These are phyloP conservation scores for Hamigera avellanea DNA, from an alignment of 495 filamentous ascomycete genomes.

Conservation along the genomic window DNA sequence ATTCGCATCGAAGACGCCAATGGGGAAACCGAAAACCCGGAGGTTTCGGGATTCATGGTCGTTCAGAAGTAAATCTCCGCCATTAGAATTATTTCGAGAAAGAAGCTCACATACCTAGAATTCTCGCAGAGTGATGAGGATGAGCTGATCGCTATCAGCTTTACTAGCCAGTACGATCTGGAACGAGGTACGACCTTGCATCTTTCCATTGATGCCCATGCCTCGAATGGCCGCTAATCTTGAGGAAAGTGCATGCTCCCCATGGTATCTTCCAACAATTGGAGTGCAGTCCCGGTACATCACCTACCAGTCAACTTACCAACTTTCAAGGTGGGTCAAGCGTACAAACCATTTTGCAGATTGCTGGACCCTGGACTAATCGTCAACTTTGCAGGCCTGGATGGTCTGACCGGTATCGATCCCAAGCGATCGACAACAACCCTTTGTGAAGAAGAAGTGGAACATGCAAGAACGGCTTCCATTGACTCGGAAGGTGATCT, in stretches of 20 bases:
- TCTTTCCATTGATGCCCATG: not conserved
- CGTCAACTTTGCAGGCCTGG: not conserved
- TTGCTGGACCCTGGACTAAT: not conserved
- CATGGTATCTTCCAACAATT: conserved; percentile 15
- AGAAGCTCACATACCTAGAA: conserved; percentile 8
- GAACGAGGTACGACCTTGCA: conserved; percentile 11
- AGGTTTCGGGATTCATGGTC: conserved; percentile 18
- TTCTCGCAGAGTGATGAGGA: conserved; percentile 18
- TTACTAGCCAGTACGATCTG: conserved; percentile 19
- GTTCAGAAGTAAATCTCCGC: conserved; percentile 11
- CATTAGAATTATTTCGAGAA: not conserved
- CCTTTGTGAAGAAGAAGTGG: conserved; percentile 10
- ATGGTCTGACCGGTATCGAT: conserved; percentile 3
- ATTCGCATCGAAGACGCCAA: conserved; percentile 1
- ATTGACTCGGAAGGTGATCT: conserved; percentile 5
- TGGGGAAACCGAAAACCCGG: conserved; percentile 4
- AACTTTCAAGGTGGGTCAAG: too few species aligned
- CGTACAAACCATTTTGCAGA: not conserved
- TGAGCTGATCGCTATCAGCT: conserved; percentile 20
- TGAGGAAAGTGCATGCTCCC: conserved; percentile 14
- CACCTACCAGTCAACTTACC: not conserved
- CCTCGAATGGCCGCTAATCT: not conserved
- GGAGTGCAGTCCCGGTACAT: conserved; percentile 1
- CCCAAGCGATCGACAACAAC: conserved; percentile 1
- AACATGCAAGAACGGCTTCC: conserved; percentile 1